Base-by-base conservation (phyloP, 345 rosid species). In the Kandelia obovata region DNA sequence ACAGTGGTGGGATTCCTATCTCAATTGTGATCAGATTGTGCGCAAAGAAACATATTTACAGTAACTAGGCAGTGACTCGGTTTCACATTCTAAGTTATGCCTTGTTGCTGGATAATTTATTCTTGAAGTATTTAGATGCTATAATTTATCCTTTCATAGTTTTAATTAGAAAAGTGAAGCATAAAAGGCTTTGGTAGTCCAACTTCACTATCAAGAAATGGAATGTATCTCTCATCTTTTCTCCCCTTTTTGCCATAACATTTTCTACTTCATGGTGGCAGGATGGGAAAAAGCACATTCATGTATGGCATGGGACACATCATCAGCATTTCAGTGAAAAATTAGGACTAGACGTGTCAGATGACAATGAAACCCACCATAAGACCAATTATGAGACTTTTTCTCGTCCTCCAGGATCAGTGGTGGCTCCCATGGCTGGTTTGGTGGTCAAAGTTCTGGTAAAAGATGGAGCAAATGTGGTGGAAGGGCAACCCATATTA, bases 361-460 rank as follows among this genome's bases (percentile, higher is more conserved):
- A 81, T 67, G 89, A 82, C 59, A 83, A 80, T 64, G 91, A 84
- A 72, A 79, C 67, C n/a, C 85, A 81, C 27, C 92, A 86, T 35
- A 87, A 77, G 72, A 78, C 80, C 58, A 76, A 74, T 82, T 80
- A 71, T 6, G 90, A 87, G 75, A 47, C 81, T 65, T 68, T 83
- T 53, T 78, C 83, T 62, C 85, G 76, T 67, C 85, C 89, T 71
- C 90, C 86, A 17, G 93, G 95, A 53, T 77, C 88, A 37, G 86
- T 91, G 59, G 81, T 86, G 62, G 87, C 97, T 39, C 97, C 98
- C 58, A 94, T 94, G 98, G 92, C 98, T 82, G 97, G 97, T 62
- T 83, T 91, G 63, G 96, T 88, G 32, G 93, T 94, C 61, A 94
- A 94, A 84, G 96, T 94, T 76, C 85, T 94, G 64, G 81, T 72